Conservation (phyloP, 352 stramenopile species). For the Blastocystis sp. region DNA sequence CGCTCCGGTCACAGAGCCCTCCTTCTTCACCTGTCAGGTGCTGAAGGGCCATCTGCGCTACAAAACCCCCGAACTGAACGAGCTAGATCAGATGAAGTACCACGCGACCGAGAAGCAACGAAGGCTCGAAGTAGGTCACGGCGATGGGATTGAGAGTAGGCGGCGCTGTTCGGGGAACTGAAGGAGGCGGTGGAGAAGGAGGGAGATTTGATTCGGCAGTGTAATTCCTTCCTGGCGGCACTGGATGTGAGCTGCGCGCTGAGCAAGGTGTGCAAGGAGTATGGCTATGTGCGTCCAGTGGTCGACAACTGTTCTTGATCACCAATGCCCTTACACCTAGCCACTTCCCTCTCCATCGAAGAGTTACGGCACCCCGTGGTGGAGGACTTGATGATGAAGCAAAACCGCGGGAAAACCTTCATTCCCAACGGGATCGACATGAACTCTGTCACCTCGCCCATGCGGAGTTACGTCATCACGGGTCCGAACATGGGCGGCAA, state of each 20-base stretch:
- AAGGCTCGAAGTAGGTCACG: neutral
- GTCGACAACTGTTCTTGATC: neutral
- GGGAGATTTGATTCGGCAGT: constrained; percentile 4
- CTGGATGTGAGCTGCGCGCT: constrained; percentile 57
- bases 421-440: constrained; percentile 36
- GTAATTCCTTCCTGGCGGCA: constrained; percentile 9
- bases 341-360: neutral
- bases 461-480: constrained; percentile 29
- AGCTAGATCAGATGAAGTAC: neutral
- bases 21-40: constrained; percentile 42
- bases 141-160: neutral
- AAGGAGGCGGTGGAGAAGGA: constrained; percentile 21
- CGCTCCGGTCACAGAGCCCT: neutral
- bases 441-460: neutral
- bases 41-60: constrained; percentile 64
- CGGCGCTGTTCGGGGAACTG: constrained; percentile 9
- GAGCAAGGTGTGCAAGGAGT: neutral
- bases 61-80: constrained; percentile 47
- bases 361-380: constrained; percentile 44
- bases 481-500: constrained; percentile 69
- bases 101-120: neutral
- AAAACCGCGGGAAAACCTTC: constrained; percentile 44
- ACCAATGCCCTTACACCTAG: neutral
- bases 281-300: constrained; percentile 11
- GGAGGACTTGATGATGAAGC: constrained; percentile 54